phyloP scores from a whole-genome alignment of 2,329 filamentous ascomycete species.

The Trichoderma citrinoviride region DNA sequence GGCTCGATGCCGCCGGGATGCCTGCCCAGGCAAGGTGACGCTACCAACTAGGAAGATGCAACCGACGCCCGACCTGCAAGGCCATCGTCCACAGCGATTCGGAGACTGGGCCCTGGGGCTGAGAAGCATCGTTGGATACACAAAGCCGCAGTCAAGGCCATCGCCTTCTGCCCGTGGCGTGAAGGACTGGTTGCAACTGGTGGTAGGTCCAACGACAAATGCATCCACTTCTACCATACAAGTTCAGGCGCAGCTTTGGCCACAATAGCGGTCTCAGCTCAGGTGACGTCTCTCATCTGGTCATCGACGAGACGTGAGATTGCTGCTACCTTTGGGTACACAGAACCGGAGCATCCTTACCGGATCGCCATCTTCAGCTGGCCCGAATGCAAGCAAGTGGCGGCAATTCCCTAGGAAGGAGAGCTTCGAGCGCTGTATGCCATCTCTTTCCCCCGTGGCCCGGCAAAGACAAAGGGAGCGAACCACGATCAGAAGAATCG shows the following conservation, averaged over 20 bases:
- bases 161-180: constrained; percentile 95
- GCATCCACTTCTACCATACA: constrained; percentile 94
- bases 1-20: background rate
- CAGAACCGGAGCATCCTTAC: constrained; percentile 83
- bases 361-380: constrained; percentile 92
- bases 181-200: constrained; percentile 83
- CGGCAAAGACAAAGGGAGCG: constrained; percentile 31
- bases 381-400: constrained; percentile 85
- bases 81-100: constrained; percentile 37
- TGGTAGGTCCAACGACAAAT: constrained; percentile 89
- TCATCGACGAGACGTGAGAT: constrained; percentile 83
- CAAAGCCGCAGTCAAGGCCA: constrained; percentile 88
- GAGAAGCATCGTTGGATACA: constrained; percentile 75
- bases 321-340: constrained; percentile 88
- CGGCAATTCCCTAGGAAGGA: constrained; percentile 79
- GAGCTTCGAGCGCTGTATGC: constrained; percentile 80
- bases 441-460: constrained; percentile 70
- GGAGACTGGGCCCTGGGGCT: constrained; percentile 51
- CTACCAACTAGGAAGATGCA: constrained; percentile 16
- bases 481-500: constrained; percentile 29
- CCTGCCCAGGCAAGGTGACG: background rate
- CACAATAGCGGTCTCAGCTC: constrained; percentile 86
- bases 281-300: constrained; percentile 93
- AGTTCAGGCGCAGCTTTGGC: constrained; percentile 78
- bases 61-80: constrained; percentile 33